Evolutionary conservation across 768 basidiomycete genomes (phyloP), one percentile per base, ranked within the genome.

Genomic region (Candolleomyces aberdarensis): DNA sequence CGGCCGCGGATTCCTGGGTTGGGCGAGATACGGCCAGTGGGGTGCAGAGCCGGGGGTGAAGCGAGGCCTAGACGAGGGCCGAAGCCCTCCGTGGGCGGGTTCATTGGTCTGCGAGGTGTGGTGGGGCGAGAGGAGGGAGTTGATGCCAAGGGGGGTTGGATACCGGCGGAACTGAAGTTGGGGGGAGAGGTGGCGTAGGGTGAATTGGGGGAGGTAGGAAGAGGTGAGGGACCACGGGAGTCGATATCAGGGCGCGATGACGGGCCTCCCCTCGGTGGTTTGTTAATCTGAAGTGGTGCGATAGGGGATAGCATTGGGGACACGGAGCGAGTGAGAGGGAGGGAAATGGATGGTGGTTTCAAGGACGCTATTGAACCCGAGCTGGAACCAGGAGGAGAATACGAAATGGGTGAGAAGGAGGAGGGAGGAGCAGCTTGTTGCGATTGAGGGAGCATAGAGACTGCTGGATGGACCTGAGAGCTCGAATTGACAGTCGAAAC

Each of bases 281-380:
- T 68, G 15, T 52, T n/a, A 7, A 68, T 57, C 31, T 67, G 59
- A 5, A 70, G 48, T 5, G 65, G 65, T 19, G 66, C 44, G 2
- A 63, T 58, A 48, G 59, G 57, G 22, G 44, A 29, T 3, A 51
- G 57, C 20, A 50, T 20, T 14, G 63, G 65, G 20, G 67, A 66
- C 19, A 56, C 32, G 17, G 63, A 61, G 19, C 65, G 68, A 8
- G 64, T 67, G 22, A 63, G 56, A 8, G 68, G 66, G 14, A 65
- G 62, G 1, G 70, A 69, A 6, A 70, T 64, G 9, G 69, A 36
- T 13, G 70, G 68, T 46, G 58, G 65, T 29, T 59, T 61, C 32
- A 64, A 47, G 0, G 31, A 15, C 3, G 46, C 51, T 13, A 63
- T 57, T 4, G 64, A 62, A 6, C 20, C 20, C 8, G 63, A 17